These are phyloP conservation scores for Symbiodinium pilosum DNA, from an alignment of 73 alveolate species.

Conservation along the genomic window DNA sequence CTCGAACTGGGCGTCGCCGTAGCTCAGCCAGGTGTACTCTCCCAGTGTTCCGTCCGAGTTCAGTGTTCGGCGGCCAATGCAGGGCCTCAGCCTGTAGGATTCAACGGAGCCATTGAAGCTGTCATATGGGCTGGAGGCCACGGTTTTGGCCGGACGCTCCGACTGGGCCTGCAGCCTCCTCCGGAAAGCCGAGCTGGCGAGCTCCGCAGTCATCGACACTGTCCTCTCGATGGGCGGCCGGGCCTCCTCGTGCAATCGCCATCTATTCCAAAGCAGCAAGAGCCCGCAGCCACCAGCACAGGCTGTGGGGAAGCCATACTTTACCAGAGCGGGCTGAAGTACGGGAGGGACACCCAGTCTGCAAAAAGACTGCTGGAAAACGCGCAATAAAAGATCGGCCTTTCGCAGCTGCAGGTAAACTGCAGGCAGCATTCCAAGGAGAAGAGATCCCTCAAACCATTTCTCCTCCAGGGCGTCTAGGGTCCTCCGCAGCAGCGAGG, in stretches of 20 bases:
- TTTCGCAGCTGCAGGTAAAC: background rate
- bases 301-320: background rate
- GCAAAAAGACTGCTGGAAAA: background rate
- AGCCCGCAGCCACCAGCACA: conserved; percentile 32
- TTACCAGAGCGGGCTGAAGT: background rate
- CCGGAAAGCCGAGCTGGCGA: conserved; percentile 74
- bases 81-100: conserved; percentile 60
- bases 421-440: background rate
- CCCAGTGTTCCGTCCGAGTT: conserved; percentile 69
- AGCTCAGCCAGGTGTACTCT: conserved; percentile 72
- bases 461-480: background rate
- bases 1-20: conserved; percentile 88
- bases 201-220: conserved; percentile 70
- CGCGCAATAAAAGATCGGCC: background rate
- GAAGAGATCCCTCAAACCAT: background rate
- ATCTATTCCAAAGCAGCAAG: background rate
- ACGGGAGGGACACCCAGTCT: background rate
- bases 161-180: conserved; percentile 59
- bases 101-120: conserved; percentile 88
- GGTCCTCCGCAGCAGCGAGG: conserved; percentile 13
- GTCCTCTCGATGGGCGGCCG: conserved; percentile 56
- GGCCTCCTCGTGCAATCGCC: background rate
- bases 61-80: conserved; percentile 50
- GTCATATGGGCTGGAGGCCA: conserved; percentile 81
- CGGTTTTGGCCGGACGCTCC: conserved; percentile 60